Evolutionary conservation across 2,329 filamentous ascomycete genomes (phyloP), one percentile per base, ranked within the genome.

Genomic region (Lomentospora prolificans): DNA sequence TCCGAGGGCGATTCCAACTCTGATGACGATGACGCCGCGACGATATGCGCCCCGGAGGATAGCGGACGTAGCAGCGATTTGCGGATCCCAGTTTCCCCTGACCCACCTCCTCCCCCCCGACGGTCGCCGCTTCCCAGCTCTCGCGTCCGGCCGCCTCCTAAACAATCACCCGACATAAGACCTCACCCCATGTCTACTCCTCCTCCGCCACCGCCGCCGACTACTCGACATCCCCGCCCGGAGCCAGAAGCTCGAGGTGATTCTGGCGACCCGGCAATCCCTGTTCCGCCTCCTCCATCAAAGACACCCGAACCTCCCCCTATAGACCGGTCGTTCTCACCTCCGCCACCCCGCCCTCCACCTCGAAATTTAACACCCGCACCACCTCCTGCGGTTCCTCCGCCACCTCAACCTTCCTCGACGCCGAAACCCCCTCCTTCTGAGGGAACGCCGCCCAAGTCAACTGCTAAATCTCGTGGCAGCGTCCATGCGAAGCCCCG

Each of bases 21-120:
- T 17, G 44, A 30, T n/a, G 19, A 5, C 31, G 51, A 55, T 31
- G 53, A 55, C 17, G 41, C 39, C 25, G 24, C 53, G 25, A 55
- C 53, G 9, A 31, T 55, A 17, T 55, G 53, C 19, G 53, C 36
- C 3, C 53, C 41, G n/a, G 39, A 55, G 24, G 53, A 55, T 30
- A 33, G 14, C 25, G 39, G 39, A 10, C 24, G 24, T n/a, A 33
- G 19, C 30, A 10, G 9, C n/a, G 36, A 54, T 9, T 9, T 44
- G 4, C 24, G 5, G 25, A 44, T 41, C 24, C 39, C 53, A 22
- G 17, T 31, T 8, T 41, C 51, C 36, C 17, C 22, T 25, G 10
- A 12, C 14, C n/a, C n/a, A n/a, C 22, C 24, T n/a, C 22, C 51
- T n/a, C 14, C 22, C 14, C 30, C 28, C 17, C 51, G 33, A 3